A percentile compares a stretch with the other conserved stretches of the same genome.
Conservation (phyloP, 257 asterid genomes). For the Solanum arcanum region DNA sequence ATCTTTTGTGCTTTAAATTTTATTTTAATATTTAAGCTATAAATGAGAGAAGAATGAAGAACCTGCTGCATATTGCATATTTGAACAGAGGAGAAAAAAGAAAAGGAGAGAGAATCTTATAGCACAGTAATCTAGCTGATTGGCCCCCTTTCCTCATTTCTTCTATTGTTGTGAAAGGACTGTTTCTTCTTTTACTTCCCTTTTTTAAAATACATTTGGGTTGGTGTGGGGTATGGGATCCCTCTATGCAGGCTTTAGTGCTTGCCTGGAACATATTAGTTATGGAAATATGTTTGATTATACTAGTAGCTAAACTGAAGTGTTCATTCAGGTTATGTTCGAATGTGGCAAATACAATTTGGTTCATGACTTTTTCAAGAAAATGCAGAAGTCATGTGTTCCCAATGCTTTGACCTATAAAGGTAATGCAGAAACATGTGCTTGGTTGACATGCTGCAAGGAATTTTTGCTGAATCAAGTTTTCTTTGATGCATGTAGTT, state of each 20-base stretch:
- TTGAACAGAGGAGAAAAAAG: not conserved
- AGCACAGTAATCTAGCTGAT: not conserved
- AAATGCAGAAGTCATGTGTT: slow-evolving; percentile 56
- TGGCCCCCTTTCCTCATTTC: not conserved
- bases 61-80: not conserved
- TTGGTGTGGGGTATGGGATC: not conserved
- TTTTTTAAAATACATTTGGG: not conserved
- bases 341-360: slow-evolving; percentile 71
- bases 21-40: not conserved
- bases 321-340: slow-evolving; percentile 65
- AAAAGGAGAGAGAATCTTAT: not conserved
- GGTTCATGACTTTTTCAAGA: slow-evolving; percentile 89
- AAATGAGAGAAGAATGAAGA: not conserved
- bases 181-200: not conserved
- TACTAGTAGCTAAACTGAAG: not conserved
- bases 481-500: slow-evolving; percentile 36
- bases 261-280: not conserved
- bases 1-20: not conserved
- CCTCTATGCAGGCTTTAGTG: not conserved
- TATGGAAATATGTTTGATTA: not conserved
- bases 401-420: slow-evolving; percentile 86
- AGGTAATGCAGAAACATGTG: slow-evolving; percentile 31
- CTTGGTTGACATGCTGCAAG: slow-evolving; percentile 1
- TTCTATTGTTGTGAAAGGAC: not conserved
- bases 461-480: not conserved